These are phyloP conservation scores for Pyropia yezoensis DNA, from an alignment of 23 red algal genomes.

Conservation along the genomic window DNA sequence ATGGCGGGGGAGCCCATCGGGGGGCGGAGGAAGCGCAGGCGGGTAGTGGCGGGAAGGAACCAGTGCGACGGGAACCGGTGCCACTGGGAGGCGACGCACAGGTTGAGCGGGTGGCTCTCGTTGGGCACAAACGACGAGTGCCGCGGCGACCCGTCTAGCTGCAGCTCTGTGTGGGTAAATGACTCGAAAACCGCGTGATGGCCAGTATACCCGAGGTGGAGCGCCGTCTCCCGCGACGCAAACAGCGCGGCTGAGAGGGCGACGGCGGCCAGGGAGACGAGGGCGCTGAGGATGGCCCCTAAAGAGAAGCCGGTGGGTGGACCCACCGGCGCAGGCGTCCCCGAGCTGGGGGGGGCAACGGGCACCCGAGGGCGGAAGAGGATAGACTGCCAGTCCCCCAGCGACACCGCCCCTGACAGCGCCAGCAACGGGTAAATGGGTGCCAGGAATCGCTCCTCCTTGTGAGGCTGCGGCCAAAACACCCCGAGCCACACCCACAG, in stretches of 20 bases:
- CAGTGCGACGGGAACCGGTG: conserved; percentile 81
- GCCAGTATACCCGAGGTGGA: conserved; percentile 6
- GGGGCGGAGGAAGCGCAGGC: conserved; percentile 55
- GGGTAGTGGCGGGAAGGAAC: conserved; percentile 54
- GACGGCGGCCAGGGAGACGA: neutral
- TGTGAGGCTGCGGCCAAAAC: conserved; percentile 63
- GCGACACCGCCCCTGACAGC: conserved; percentile 40
- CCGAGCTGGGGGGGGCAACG: neutral
- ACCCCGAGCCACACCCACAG: conserved; percentile 45
- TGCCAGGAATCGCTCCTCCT: conserved; percentile 94
- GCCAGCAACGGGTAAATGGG: conserved; percentile 76
- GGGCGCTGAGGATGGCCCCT: neutral
- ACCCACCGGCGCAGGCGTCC: conserved; percentile 1
- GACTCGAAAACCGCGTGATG: conserved; percentile 10
- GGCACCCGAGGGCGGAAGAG: neutral
- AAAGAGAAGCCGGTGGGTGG: neutral
- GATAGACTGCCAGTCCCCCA: conserved; percentile 2
- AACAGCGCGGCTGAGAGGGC: neutral
- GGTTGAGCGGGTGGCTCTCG: conserved; percentile 11
- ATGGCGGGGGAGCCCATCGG: conserved; percentile 1
- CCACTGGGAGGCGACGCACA: conserved; percentile 90
- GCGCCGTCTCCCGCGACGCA: conserved; percentile 8
- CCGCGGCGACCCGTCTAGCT: neutral
- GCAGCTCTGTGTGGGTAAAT: conserved; percentile 19
- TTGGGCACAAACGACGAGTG: conserved; percentile 5